Evolutionary conservation across 129 eudicot genomes (phyloP).

Genomic region (Flaveria ramosissima): DNA sequence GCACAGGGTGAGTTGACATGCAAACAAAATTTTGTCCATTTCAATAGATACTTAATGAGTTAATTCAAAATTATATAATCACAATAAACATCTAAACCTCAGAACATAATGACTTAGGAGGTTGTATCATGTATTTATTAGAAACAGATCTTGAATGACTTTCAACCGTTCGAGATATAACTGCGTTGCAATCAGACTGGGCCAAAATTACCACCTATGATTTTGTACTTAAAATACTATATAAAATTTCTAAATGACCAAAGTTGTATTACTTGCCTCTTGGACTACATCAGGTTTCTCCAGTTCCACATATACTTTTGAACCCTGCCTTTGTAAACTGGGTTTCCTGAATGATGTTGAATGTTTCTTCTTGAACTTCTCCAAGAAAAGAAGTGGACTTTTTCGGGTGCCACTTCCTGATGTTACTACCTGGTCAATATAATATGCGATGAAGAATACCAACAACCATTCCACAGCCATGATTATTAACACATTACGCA

Average conservation of each 20-base stretch:
- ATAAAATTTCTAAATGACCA: not conserved
- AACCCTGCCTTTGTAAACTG: slow-evolving; percentile 63
- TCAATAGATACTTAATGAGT: not conserved
- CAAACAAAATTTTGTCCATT: not conserved
- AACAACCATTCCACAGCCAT: slow-evolving; percentile 84
- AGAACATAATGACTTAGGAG: not conserved
- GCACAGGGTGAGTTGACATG: not conserved
- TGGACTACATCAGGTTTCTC: slow-evolving; percentile 85
- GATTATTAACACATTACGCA: slow-evolving; percentile 64
- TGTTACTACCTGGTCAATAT: slow-evolving; percentile 63
- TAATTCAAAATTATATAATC: not conserved
- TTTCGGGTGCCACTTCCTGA: slow-evolving; percentile 61
- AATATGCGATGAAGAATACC: slow-evolving; percentile 63
- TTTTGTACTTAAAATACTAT: slow-evolving; percentile 4
- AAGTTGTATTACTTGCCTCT: slow-evolving; percentile 53
- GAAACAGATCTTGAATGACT: not conserved
- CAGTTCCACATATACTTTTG: slow-evolving; percentile 61
- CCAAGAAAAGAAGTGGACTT: slow-evolving; percentile 63
- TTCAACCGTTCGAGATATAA: not conserved
- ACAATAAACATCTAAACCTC: not conserved
- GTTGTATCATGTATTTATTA: not conserved
- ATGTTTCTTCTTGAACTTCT: slow-evolving; percentile 43
- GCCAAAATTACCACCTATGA: not conserved
- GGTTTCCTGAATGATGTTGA: slow-evolving; percentile 46
- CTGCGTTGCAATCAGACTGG: not conserved